A percentile compares a stretch with the other conserved stretches of the same genome.
phyloP scores from a whole-genome alignment of 2,329 filamentous ascomycete species.

The Cladophialophora carrionii region DNA sequence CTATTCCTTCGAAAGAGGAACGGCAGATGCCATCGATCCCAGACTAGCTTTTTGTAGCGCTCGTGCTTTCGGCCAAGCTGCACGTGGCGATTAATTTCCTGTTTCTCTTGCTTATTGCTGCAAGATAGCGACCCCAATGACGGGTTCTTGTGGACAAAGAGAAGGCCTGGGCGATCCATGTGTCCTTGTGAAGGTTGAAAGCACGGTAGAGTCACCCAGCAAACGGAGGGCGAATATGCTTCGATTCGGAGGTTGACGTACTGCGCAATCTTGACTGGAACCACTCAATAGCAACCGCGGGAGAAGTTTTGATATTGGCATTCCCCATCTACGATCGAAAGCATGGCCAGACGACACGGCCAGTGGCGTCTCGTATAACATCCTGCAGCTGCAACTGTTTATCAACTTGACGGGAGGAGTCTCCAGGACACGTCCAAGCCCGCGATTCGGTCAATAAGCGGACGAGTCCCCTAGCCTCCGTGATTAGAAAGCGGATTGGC shows the following conservation, averaged over 20 bases:
- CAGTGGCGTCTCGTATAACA: background rate
- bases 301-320: background rate
- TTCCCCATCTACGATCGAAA: background rate
- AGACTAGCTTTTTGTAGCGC: background rate
- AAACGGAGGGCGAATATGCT: background rate
- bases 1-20: background rate
- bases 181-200: background rate
- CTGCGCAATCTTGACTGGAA: background rate
- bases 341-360: background rate
- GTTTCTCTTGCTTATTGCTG: background rate
- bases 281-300: background rate
- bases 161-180: background rate
- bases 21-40: background rate
- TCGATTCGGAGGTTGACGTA: background rate
- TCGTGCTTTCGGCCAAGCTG: conserved; percentile 2
- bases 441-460: background rate
- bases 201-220: background rate
- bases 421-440: too few species aligned
- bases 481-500: background rate
- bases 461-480: background rate
- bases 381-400: background rate
- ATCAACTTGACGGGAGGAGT: background rate
- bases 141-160: background rate
- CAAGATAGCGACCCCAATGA: background rate
- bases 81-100: conserved; percentile 5